A percentile compares a stretch with the other conserved stretches of the same genome.
These are phyloP conservation scores for Thalassiosira mediterranea DNA, from an alignment of 352 stramenopile species.

Conservation along the genomic window DNA sequence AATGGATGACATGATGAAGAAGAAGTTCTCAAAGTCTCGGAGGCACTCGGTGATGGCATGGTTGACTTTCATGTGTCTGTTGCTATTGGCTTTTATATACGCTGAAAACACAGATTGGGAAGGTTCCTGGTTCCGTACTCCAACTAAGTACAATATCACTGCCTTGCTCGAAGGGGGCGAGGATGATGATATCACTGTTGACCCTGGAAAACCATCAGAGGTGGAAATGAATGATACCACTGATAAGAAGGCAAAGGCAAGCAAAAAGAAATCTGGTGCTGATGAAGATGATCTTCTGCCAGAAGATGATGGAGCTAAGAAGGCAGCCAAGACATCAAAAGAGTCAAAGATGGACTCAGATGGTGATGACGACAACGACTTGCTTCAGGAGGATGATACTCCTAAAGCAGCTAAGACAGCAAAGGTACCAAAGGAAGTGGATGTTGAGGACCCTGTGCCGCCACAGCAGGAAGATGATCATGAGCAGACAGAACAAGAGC, in stretches of 20 bases:
- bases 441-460: too few relatives aligned
- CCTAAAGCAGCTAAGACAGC: conserved; percentile 4
- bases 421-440: conserved; percentile 21
- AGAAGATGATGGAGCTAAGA: not conserved
- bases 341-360: not conserved
- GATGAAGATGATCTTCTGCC: not conserved
- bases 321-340: not conserved
- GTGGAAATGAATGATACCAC: not conserved
- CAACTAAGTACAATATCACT: conserved; percentile 53
- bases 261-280: conserved; percentile 15
- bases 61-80: conserved; percentile 34
- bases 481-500: too few relatives aligned
- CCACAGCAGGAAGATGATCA: too few relatives aligned
- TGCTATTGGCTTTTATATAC: conserved; percentile 50
- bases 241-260: conserved; percentile 28
- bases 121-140: conserved; percentile 19
- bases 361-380: not conserved
- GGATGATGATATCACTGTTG: conserved; percentile 22
- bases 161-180: conserved; percentile 37
- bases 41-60: conserved; percentile 41
- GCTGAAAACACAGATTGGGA: conserved; percentile 49
- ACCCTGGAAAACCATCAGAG: conserved; percentile 8
- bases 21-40: conserved; percentile 37
- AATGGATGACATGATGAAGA: conserved; percentile 56
- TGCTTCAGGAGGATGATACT: conserved; percentile 7